Evolutionary conservation across 225 moss, liverwort and hornwort species (phyloP), one percentile per base, ranked within the genome.

Genomic region (Pseudisothecium myosuroides): DNA sequence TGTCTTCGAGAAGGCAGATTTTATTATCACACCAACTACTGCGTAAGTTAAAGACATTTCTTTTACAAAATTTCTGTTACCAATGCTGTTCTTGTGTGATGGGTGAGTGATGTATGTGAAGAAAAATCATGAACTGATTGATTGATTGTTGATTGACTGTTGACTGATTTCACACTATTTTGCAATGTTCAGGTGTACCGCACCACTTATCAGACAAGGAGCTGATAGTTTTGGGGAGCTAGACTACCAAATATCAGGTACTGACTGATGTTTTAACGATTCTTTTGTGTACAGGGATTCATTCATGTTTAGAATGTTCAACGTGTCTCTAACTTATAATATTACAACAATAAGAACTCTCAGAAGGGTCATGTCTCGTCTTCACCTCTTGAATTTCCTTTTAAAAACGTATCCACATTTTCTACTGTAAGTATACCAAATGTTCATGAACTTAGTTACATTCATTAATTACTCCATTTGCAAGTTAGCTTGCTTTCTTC

Each of bases 21-120:
- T 97, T n/a, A 88, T 97, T 62, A 85, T 97, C 74, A 95, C 97
- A 39, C 96, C 96, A 43, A 95, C 92, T 29, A 95, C 97, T 29
- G 95, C 90, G 96, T 97, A 93, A 92, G 76, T 31, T 27, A 7
- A 64, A 12, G 27, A 29, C 39, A n/a, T 83, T 84, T 64, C 20
- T 41, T 45, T 71, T 19, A 10, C 39, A 24, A 79, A 80, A 18
- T 14, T 58, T 37, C 43, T 28, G 17, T 21, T 47, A 43, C 43
- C 11, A 82, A 34, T 22, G 24, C 11, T 66, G 36, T 26, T 66
- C 36, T 66, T 58, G 34, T 54, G n/a, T 79, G 74, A 86, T 62
- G 31, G 31, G 36, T 82, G 65, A 43, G 47, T 58, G 22, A 81
- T 23, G 36, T 64, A 43, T 47, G 76, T 47, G 58, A 56, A 83